Evolutionary conservation across 192 early-diverging fungal genomes (phyloP).

Genomic region (Rhizoclosmatium sp.): DNA sequence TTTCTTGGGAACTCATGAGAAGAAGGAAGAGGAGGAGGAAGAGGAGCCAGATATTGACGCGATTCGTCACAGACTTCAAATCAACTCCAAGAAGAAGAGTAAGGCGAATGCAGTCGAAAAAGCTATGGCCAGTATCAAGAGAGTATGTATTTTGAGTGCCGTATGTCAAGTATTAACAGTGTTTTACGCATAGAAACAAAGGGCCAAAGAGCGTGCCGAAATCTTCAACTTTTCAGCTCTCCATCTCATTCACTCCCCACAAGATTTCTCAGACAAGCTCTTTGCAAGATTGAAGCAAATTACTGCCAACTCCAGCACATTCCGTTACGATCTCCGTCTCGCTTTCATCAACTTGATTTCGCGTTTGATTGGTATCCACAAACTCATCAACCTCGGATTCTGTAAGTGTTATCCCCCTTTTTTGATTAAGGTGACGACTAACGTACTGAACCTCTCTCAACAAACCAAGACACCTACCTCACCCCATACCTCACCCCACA

Average conservation of each 20-base stretch:
- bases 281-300: constrained; percentile 78
- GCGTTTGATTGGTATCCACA: constrained; percentile 94
- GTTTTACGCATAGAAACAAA: constrained; percentile 61
- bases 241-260: constrained; percentile 95
- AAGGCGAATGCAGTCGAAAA: constrained; percentile 80
- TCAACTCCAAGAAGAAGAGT: constrained; percentile 89
- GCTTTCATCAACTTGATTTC: constrained; percentile 94
- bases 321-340: constrained; percentile 89
- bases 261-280: constrained; percentile 96
- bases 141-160: constrained; percentile 32
- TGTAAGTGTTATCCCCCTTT: constrained; percentile 71
- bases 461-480: constrained; percentile 54
- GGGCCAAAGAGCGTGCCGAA: constrained; percentile 70
- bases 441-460: neutral
- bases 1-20: constrained; percentile 80
- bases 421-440: neutral
- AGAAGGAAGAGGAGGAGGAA: constrained; percentile 76
- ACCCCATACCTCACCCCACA: constrained; percentile 95
- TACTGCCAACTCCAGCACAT: constrained; percentile 67
- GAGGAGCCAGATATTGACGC: constrained; percentile 76
- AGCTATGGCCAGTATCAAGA: constrained; percentile 75
- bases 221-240: constrained; percentile 92
- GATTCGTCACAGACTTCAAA: constrained; percentile 78
- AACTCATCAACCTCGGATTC: constrained; percentile 88
- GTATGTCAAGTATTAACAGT: neutral